Percentiles rank a stretch among this genome's conserved stretches.
These are phyloP conservation scores for Jacaranda mimosifolia DNA, from an alignment of 257 asterid species.

Conservation along the genomic window DNA sequence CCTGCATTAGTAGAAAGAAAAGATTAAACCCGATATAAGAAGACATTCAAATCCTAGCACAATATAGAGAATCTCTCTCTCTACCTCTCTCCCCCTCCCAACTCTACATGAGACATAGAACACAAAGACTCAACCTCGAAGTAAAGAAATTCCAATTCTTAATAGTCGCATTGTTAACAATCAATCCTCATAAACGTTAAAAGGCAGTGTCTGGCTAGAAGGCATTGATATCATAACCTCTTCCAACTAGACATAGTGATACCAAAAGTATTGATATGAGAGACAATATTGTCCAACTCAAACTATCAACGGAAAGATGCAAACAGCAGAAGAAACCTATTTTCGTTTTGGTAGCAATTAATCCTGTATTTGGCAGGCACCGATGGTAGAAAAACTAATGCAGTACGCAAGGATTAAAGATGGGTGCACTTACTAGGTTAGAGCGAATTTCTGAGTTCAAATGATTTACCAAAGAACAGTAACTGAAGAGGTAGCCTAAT, in stretches of 20 bases:
- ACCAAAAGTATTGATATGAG: neutral
- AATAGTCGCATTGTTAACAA: neutral
- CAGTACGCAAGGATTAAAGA: neutral
- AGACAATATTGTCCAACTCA: neutral
- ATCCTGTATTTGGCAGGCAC: conserved; percentile 2
- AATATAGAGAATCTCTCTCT: neutral
- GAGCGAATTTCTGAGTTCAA: neutral
- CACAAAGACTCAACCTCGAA: neutral
- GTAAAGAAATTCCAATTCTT: conserved; percentile 3
- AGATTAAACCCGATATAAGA: neutral
- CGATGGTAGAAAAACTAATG: neutral
- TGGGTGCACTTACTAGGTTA: conserved; percentile 10
- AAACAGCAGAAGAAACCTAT: neutral
- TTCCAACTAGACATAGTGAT: neutral
- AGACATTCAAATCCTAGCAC: neutral
- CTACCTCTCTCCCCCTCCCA: neutral
- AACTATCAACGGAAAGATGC: neutral
- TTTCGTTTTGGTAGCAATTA: conserved; percentile 4
- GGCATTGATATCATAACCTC: neutral
- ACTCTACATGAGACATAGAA: neutral
- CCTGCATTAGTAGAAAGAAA: conserved; percentile 51
- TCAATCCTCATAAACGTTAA: neutral
- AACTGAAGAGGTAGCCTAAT: conserved; percentile 5
- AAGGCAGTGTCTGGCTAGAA: neutral
- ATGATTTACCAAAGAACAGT: neutral